Conservation (phyloP, 768 basidiomycete species). For the Mycena metata region DNA sequence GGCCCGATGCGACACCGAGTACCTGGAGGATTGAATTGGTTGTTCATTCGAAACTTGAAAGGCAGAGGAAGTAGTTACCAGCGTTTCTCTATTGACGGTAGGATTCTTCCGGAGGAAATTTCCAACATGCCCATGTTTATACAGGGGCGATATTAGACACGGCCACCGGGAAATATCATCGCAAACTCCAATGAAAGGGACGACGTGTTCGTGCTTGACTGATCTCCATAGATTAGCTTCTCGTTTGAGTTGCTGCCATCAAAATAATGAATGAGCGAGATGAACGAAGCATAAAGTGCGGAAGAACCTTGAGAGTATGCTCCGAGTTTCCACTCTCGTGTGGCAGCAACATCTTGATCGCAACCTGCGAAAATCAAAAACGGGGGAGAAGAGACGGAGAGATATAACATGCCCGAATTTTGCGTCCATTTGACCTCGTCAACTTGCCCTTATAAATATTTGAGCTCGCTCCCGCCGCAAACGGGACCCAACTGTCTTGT, state of each 20-base stretch:
- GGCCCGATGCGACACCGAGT: conserved; percentile 36
- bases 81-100: conserved; percentile 4
- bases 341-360: conserved; percentile 36
- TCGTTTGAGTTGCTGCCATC: conserved; percentile 18
- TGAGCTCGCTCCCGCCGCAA: conserved; percentile 31
- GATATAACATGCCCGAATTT: conserved; percentile 26
- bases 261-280: no score
- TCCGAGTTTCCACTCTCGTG: no score
- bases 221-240: conserved; percentile 32
- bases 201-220: conserved; percentile 34
- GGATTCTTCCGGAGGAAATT: conserved; percentile 21
- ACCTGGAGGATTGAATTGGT: conserved; percentile 25
- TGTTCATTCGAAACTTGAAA: no score
- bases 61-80: conserved; percentile 10
- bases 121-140: conserved; percentile 27
- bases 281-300: no score
- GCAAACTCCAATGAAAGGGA: conserved; percentile 37
- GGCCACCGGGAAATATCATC: conserved; percentile 22
- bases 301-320: no score
- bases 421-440: conserved; percentile 23
- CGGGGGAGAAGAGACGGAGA: background rate
- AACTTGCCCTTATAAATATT: conserved; percentile 33
- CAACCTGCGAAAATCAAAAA: conserved; percentile 22
- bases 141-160: conserved; percentile 29
- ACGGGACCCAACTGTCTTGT: conserved; percentile 29